Evolutionary conservation across 2,329 filamentous ascomycete species (phyloP).

Genomic region (Huntiella bhutanensis): DNA sequence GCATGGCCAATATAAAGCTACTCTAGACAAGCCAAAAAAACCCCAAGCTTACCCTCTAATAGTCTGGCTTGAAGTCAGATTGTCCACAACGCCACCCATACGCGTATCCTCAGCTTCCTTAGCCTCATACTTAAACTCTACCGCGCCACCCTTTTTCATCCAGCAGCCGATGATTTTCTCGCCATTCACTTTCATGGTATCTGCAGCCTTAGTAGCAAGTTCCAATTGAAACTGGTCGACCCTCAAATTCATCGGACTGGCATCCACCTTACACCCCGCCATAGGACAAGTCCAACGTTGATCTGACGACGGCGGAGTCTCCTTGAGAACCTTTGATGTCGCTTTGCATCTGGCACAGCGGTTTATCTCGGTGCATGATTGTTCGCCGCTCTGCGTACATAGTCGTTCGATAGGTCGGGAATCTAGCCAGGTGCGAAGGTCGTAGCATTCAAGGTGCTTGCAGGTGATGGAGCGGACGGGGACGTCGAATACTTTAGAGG

Average conservation of each 20-base stretch:
- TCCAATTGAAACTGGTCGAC: not conserved
- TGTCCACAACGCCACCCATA: no score
- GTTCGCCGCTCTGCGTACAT: slow-evolving; percentile 15
- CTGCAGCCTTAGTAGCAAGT: not conserved
- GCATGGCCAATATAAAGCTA: no score
- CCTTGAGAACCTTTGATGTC: not conserved
- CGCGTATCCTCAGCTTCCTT: no score
- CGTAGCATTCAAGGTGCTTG: slow-evolving; percentile 72
- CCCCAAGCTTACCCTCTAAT: no score
- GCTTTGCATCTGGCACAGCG: not conserved
- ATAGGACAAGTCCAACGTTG: slow-evolving; percentile 6
- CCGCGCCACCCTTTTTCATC: no score
- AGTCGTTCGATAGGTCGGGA: slow-evolving; percentile 35
- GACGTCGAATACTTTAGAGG: slow-evolving; percentile 40
- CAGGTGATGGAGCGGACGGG: slow-evolving; percentile 57
- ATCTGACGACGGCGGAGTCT: not conserved
- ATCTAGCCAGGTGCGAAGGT: slow-evolving; percentile 61
- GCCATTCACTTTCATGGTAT: not conserved
- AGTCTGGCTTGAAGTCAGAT: no score
- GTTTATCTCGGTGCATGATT: not conserved
- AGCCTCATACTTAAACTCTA: no score
- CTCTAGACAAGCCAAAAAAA: no score
- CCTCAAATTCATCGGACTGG: slow-evolving; percentile 1
- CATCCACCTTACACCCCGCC: slow-evolving; percentile 5
- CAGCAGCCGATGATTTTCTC: no score